These are phyloP conservation scores for Lycium ferocissimum DNA, from an alignment of 257 asterid species.

Conservation along the genomic window DNA sequence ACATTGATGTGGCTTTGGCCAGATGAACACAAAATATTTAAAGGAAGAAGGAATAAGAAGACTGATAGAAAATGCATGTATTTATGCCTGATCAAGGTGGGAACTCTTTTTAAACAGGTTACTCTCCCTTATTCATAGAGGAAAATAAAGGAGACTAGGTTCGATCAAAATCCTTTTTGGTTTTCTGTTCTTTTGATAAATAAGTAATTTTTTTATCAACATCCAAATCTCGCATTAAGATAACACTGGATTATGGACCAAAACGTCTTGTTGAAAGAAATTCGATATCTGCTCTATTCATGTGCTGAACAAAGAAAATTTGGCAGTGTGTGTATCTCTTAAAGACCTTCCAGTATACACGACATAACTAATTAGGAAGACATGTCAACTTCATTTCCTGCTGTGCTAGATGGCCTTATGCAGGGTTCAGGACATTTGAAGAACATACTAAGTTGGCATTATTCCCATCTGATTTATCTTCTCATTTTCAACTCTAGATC, in stretches of 20 bases:
- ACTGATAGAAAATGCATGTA: conserved; percentile 1
- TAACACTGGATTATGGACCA: background rate
- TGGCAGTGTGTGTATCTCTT: background rate
- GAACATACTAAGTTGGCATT: background rate
- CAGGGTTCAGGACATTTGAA: conserved; percentile 12
- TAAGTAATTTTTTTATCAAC: background rate
- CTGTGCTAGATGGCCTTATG: background rate
- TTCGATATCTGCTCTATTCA: background rate
- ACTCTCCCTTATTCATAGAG: conserved; percentile 19
- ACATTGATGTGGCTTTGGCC: conserved; percentile 3
- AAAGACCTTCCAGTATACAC: background rate
- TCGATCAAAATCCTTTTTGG: background rate
- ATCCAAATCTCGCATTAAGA: background rate
- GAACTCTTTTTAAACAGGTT: background rate
- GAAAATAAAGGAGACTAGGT: conserved; percentile 12
- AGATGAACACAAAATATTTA: background rate
- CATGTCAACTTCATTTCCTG: background rate
- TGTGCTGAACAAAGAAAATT: background rate
- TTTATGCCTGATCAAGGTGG: conserved; percentile 13
- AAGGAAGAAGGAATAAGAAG: conserved; percentile 17
- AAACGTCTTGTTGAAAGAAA: background rate
- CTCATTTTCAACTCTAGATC: background rate
- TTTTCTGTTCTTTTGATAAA: conserved; percentile 3
- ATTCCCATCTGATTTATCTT: conserved; percentile 6
- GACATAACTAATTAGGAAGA: background rate